Conservation (phyloP, 768 basidiomycete species). For the Piloderma croceum region DNA sequence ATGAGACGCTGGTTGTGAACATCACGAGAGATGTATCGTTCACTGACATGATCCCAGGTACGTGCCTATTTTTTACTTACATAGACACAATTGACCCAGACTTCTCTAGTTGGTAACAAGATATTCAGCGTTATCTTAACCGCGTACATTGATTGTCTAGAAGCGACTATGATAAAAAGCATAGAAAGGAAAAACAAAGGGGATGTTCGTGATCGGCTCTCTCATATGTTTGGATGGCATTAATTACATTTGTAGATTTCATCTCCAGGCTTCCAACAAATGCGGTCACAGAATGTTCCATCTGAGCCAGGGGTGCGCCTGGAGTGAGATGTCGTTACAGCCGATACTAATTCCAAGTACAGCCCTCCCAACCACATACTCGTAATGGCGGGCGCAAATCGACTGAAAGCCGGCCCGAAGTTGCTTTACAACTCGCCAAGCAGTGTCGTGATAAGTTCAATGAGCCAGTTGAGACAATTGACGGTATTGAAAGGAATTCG, state of each 20-base stretch:
- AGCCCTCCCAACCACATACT: constrained; percentile 4
- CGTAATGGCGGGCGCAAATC: constrained; percentile 6
- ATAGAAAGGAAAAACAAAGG: constrained; percentile 5
- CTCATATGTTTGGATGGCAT: constrained; percentile 7
- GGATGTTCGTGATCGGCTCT: constrained; percentile 4
- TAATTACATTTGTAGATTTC: too few species aligned
- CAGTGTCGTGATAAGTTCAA: constrained; percentile 12
- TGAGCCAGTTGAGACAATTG: constrained; percentile 9
- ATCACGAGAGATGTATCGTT: constrained; percentile 7
- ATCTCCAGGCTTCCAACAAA: too few species aligned
- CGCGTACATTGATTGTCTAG: constrained; percentile 10
- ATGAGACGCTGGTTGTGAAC: constrained; percentile 10
- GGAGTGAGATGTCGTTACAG: too few species aligned
- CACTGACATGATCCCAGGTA: constrained; percentile 11
- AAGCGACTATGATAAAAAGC: constrained; percentile 8
- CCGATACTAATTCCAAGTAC: too few species aligned
- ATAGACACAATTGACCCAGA: constrained; percentile 10
- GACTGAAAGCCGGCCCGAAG: constrained; percentile 11
- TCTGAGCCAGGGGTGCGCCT: too few species aligned
- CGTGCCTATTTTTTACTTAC: constrained; percentile 8
- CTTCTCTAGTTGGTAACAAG: constrained; percentile 11
- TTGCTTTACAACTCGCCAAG: constrained; percentile 11
- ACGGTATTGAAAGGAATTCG: constrained; percentile 11
- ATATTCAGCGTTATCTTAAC: constrained; percentile 11
- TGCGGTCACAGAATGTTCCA: too few species aligned